phyloP scores from a whole-genome alignment of 441 rosid genomes.

The Eutrema salsugineum region DNA sequence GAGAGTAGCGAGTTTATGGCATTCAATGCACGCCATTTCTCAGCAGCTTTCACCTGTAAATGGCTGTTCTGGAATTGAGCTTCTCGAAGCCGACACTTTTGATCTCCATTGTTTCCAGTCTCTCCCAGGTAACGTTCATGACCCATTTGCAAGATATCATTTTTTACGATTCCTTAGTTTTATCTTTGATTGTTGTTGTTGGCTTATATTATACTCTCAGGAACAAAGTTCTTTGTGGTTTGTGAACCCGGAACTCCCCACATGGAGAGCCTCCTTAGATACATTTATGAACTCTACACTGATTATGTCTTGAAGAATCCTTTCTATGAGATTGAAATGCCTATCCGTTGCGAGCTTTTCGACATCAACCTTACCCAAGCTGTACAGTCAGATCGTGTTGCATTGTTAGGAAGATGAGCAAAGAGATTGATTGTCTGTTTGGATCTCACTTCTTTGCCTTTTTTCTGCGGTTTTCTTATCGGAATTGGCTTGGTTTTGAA shows the following conservation, averaged over 20 bases:
- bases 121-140: slow-evolving; percentile 52
- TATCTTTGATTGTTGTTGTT: not conserved
- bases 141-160: not conserved
- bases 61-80: slow-evolving; percentile 84
- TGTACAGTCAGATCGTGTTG: slow-evolving; percentile 73
- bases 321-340: slow-evolving; percentile 98
- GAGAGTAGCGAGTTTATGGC: slow-evolving; percentile 95
- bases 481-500: too few relatives aligned
- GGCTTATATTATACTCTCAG: slow-evolving; percentile 34
- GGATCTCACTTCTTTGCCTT: not conserved
- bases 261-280: slow-evolving; percentile 78
- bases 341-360: slow-evolving; percentile 90
- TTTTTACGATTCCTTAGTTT: not conserved
- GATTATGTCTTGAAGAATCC: slow-evolving; percentile 93
- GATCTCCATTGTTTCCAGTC: slow-evolving; percentile 93
- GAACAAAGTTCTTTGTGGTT: slow-evolving; percentile 92
- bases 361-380: slow-evolving; percentile 78
- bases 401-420: slow-evolving; percentile 56
- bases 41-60: slow-evolving; percentile 85
- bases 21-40: slow-evolving; percentile 96
- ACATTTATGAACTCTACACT: slow-evolving; percentile 80
- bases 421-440: not conserved
- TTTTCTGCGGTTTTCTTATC: not conserved
- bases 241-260: slow-evolving; percentile 79
- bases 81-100: slow-evolving; percentile 83